phyloP scores from a whole-genome alignment of 2,329 filamentous ascomycete species.

The Fonsecaea pugnacius region DNA sequence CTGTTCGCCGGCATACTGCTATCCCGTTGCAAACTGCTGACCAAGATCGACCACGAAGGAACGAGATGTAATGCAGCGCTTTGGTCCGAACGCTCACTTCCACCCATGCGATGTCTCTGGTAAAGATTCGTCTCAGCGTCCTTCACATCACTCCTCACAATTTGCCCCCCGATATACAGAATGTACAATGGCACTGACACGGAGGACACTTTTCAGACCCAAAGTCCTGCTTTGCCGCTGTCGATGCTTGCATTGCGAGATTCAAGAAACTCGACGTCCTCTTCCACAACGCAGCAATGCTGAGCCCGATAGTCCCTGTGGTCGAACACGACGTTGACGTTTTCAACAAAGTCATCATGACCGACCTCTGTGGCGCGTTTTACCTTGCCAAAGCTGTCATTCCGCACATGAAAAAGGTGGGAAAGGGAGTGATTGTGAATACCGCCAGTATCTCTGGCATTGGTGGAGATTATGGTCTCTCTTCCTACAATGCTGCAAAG shows the following conservation, averaged over 20 bases:
- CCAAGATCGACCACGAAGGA: slow-evolving; percentile 16
- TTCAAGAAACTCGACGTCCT: slow-evolving; percentile 21
- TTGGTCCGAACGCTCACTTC: slow-evolving; percentile 26
- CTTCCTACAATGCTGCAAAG: slow-evolving; percentile 27
- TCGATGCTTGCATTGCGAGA: slow-evolving; percentile 22
- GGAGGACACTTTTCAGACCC: slow-evolving; percentile 10
- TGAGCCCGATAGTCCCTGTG: slow-evolving; percentile 21
- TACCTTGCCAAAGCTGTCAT: slow-evolving; percentile 24
- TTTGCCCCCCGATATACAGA: no score
- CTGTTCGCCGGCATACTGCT: slow-evolving; percentile 1
- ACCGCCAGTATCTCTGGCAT: slow-evolving; percentile 23
- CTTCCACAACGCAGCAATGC: slow-evolving; percentile 24
- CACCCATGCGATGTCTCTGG: slow-evolving; percentile 26
- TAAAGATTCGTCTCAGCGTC: slow-evolving; percentile 13
- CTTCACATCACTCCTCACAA: neutral
- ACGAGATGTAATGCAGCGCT: slow-evolving; percentile 20
- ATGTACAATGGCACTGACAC: slow-evolving; percentile 6
- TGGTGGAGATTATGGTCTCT: slow-evolving; percentile 28
- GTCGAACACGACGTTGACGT: slow-evolving; percentile 21
- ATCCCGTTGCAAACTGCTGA: slow-evolving; percentile 18
- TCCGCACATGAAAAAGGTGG: slow-evolving; percentile 21
- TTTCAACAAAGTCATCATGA: slow-evolving; percentile 29
- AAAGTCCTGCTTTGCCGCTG: slow-evolving; percentile 17
- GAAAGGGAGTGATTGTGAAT: slow-evolving; percentile 28
- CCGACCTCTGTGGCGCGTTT: slow-evolving; percentile 25